Evolutionary conservation across 2,329 filamentous ascomycete genomes (phyloP).

Genomic region (Botrytis galanthina): DNA sequence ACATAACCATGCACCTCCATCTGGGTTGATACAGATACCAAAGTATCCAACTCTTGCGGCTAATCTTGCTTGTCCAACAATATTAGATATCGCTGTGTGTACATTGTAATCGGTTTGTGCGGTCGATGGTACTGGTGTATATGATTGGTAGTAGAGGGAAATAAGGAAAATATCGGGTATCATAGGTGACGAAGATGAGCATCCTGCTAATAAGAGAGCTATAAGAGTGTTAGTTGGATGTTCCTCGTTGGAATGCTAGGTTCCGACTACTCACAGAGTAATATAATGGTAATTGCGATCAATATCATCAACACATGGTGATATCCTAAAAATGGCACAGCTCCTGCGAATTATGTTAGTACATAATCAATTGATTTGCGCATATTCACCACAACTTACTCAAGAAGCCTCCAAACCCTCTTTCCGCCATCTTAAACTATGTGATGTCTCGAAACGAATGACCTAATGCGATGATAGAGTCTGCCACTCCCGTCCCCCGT

Average conservation of each 20-base stretch:
- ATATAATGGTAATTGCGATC: constrained; percentile 88
- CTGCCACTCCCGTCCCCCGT: constrained; percentile 39
- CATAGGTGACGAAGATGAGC: constrained; percentile 91
- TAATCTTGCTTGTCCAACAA: constrained; percentile 78
- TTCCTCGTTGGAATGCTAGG: not conserved
- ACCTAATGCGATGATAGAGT: constrained; percentile 18
- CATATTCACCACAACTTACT: constrained; percentile 32
- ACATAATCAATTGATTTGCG: not conserved
- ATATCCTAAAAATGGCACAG: constrained; percentile 68
- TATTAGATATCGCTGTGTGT: constrained; percentile 80
- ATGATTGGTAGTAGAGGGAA: constrained; percentile 88
- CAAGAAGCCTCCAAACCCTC: constrained; percentile 36
- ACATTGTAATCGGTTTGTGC: constrained; percentile 90
- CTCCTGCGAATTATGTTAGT: constrained; percentile 46
- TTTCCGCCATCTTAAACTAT: constrained; percentile 25
- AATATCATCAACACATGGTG: constrained; percentile 96
- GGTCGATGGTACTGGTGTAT: constrained; percentile 76
- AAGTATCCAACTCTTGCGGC: constrained; percentile 97
- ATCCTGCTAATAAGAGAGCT: constrained; percentile 91
- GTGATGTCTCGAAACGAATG: constrained; percentile 19
- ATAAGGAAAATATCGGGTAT: constrained; percentile 97
- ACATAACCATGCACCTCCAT: constrained; percentile 89
- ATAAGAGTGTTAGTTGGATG: constrained; percentile 27
- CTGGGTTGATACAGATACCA: constrained; percentile 91
- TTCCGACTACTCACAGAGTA: constrained; percentile 70